Conservation (phyloP, 2,329 filamentous ascomycete species). For the Lachnellula hyalina region DNA sequence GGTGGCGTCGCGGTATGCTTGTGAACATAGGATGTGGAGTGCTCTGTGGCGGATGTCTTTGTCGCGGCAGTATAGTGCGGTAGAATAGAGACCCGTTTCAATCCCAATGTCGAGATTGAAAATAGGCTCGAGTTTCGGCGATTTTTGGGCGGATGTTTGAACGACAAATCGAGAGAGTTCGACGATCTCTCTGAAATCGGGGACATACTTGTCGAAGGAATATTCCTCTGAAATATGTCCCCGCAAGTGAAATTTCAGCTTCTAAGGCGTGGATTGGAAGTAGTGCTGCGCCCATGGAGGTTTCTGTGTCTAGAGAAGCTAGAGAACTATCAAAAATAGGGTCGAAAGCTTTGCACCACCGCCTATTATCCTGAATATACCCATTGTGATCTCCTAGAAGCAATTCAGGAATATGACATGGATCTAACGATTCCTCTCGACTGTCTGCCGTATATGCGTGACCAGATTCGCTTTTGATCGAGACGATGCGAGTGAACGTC, state of each 20-base stretch:
- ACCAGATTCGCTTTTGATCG: conserved; percentile 5
- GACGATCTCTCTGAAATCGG: conserved; percentile 48
- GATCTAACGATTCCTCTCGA: conserved; percentile 9
- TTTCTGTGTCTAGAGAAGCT: not conserved
- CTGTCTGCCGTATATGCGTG: conserved; percentile 5
- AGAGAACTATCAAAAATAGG: not conserved
- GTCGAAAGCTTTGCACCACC: conserved; percentile 6
- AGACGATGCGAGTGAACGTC: conserved; percentile 5
- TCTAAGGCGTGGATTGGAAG: conserved; percentile 4
- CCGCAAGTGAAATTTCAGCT: conserved; percentile 7
- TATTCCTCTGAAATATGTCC: conserved; percentile 46
- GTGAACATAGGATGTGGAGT: conserved; percentile 4
- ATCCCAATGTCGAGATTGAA: conserved; percentile 3
- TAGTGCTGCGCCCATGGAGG: conserved; percentile 3
- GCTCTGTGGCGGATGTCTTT: conserved; percentile 1
- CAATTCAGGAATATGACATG: conserved; percentile 3
- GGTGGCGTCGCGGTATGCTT: too few relatives aligned
- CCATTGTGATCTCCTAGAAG: not conserved
- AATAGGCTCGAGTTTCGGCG: not conserved
- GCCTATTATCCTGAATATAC: conserved; percentile 4
- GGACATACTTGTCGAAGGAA: conserved; percentile 48
- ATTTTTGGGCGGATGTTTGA: not conserved
- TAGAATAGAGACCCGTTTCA: conserved; percentile 1
- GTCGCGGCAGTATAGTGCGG: conserved; percentile 6
- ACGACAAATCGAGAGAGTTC: conserved; percentile 51